A percentile compares a stretch with the other conserved stretches of the same genome.
phyloP scores from a whole-genome alignment of 2,329 filamentous ascomycete species.

The Hymenoscyphus albidus region DNA sequence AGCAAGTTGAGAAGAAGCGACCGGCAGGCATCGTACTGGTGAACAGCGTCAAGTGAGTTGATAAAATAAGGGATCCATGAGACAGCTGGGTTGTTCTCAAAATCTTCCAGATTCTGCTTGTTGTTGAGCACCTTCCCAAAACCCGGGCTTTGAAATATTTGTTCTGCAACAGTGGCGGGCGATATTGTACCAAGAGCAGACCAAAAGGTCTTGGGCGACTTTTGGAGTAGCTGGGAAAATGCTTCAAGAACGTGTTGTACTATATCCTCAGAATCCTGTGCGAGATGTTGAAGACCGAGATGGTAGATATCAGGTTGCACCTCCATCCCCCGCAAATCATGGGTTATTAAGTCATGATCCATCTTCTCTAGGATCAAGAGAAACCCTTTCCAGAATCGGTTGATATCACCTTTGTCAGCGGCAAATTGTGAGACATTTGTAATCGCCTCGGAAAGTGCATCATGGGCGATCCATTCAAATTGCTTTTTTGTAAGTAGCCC shows the following conservation, averaged over 20 bases:
- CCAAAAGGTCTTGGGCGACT: constrained; percentile 80
- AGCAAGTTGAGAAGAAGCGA: constrained; percentile 75
- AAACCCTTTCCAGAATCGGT: constrained; percentile 76
- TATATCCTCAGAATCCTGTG: constrained; percentile 49
- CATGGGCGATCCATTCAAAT: constrained; percentile 84
- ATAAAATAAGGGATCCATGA: constrained; percentile 78
- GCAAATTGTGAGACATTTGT: constrained; percentile 53
- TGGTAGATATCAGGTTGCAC: constrained; percentile 69
- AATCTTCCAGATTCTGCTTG: constrained; percentile 50
- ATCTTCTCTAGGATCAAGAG: constrained; percentile 70
- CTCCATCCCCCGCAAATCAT: constrained; percentile 75
- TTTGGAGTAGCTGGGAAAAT: constrained; percentile 67
- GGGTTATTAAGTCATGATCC: constrained; percentile 68
- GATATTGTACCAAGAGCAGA: constrained; percentile 79
- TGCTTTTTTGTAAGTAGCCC: constrained; percentile 61
- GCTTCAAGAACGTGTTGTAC: constrained; percentile 67
- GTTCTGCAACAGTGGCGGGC: constrained; percentile 75
- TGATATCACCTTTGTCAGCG: constrained; percentile 50
- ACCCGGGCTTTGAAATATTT: constrained; percentile 70
- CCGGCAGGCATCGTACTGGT: constrained; percentile 75
- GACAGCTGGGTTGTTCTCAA: constrained; percentile 58
- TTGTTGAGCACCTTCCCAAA: constrained; percentile 59
- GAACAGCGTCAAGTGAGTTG: constrained; percentile 68
- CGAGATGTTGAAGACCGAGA: constrained; percentile 54
- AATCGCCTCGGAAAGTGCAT: constrained; percentile 66